phyloP scores from a whole-genome alignment of 139 green algal genomes.

The Tetradesmus lagerheimii region DNA sequence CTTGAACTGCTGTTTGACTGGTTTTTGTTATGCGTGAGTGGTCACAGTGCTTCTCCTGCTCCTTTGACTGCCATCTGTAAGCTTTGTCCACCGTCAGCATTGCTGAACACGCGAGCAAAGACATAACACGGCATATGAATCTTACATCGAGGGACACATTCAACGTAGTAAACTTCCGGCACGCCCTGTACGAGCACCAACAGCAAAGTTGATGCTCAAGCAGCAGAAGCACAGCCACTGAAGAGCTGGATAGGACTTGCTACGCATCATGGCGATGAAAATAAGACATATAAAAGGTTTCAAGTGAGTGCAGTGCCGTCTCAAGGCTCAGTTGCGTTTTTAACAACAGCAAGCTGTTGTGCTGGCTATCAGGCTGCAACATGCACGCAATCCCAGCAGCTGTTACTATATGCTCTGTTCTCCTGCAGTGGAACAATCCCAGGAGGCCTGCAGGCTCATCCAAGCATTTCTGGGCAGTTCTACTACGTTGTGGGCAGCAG shows the following conservation, averaged over 20 bases:
- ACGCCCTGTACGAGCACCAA: background rate
- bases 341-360: background rate
- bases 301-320: slow-evolving; percentile 35
- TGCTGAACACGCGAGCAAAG: too few species aligned
- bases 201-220: background rate
- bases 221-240: background rate
- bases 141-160: too few species aligned
- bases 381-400: too few species aligned
- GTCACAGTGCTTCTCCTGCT: too few species aligned
- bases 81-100: too few species aligned
- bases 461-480: slow-evolving; percentile 6
- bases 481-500: slow-evolving; percentile 43
- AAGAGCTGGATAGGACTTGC: background rate
- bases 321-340: too few species aligned
- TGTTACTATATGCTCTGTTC: background rate
- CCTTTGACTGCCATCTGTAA: too few species aligned
- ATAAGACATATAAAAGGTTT: slow-evolving; percentile 45
- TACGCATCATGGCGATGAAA: slow-evolving; percentile 18
- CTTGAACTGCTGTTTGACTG: too few species aligned
- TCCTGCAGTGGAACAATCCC: background rate
- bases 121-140: too few species aligned
- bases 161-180: too few species aligned
- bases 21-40: too few species aligned
- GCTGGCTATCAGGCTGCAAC: too few species aligned
- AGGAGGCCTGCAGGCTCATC: slow-evolving; percentile 16